These are phyloP conservation scores for Persicaria maculosa DNA, from an alignment of 148 eudicot genomes.

Conservation along the genomic window DNA sequence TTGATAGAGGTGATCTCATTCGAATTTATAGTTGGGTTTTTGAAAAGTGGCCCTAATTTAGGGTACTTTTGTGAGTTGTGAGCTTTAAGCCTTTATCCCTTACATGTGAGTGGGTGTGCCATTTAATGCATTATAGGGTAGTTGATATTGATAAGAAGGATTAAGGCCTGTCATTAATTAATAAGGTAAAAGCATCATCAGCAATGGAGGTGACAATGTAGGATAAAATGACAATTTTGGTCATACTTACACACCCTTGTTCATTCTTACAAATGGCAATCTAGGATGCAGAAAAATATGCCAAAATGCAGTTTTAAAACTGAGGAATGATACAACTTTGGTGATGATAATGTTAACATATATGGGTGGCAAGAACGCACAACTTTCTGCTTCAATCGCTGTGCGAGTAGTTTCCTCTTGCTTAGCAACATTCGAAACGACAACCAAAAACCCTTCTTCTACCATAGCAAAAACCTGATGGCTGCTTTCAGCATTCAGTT, in stretches of 20 bases:
- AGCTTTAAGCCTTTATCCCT: too few species aligned
- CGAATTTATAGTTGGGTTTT: too few species aligned
- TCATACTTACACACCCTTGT: not conserved
- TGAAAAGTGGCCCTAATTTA: too few species aligned
- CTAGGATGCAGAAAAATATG: constrained; percentile 3
- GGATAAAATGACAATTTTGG: too few species aligned
- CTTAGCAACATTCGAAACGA: not conserved
- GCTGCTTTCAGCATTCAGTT: not conserved
- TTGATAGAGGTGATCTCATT: too few species aligned
- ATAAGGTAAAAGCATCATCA: too few species aligned
- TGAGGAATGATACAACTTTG: constrained; percentile 4
- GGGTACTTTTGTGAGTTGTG: too few species aligned
- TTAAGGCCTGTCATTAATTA: too few species aligned
- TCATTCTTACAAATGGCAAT: not conserved
- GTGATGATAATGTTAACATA: not conserved
- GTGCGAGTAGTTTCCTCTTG: not conserved
- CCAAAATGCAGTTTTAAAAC: not conserved
- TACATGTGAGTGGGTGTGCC: too few species aligned
- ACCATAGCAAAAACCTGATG: not conserved
- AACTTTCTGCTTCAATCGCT: not conserved
- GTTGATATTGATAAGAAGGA: too few species aligned
- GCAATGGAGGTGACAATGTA: too few species aligned
- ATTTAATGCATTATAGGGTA: too few species aligned
- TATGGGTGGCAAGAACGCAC: not conserved
- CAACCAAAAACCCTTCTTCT: not conserved